Conservation (phyloP, 2,329 filamentous ascomycete species). For the Sarocladium oryzae region DNA sequence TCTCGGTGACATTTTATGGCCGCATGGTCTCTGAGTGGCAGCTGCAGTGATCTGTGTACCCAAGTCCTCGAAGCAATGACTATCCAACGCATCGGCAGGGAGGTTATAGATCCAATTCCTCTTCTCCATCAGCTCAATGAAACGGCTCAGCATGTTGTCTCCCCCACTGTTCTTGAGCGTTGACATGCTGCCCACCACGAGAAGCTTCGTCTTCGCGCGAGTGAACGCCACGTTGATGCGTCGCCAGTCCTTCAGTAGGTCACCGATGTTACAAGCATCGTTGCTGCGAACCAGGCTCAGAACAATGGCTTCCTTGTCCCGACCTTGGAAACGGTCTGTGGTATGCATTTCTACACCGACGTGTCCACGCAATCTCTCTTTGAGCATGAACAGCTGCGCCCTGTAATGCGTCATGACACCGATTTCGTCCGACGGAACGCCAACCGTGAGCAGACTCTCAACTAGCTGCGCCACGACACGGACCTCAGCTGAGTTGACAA, state of each 20-base stretch:
- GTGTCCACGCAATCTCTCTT: conserved; percentile 58
- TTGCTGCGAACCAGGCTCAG: conserved; percentile 86
- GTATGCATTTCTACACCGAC: conserved; percentile 85
- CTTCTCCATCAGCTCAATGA: conserved; percentile 71
- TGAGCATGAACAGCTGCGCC: conserved; percentile 78
- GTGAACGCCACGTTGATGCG: conserved; percentile 95
- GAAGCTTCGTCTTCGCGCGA: conserved; percentile 75
- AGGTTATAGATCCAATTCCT: conserved; percentile 77
- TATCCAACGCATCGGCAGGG: conserved; percentile 53
- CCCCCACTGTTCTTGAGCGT: conserved; percentile 69
- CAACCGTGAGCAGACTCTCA: conserved; percentile 66
- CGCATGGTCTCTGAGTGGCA: conserved; percentile 18
- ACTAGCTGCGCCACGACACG: conserved; percentile 74
- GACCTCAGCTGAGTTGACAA: conserved; percentile 82
- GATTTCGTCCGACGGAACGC: conserved; percentile 69
- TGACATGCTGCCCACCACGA: conserved; percentile 75
- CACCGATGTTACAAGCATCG: conserved; percentile 74
- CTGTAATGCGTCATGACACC: conserved; percentile 97
- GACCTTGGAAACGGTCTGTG: conserved; percentile 91
- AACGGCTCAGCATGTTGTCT: conserved; percentile 69
- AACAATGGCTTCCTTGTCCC: conserved; percentile 90
- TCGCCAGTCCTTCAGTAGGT: conserved; percentile 84
- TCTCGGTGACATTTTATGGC: conserved; percentile 19
- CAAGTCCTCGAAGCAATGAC: conserved; percentile 60
- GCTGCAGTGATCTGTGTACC: conserved; percentile 40